Percentiles rank a stretch among this genome's conserved stretches.
phyloP scores from a whole-genome alignment of 2,329 filamentous ascomycete genomes.

The Amesomyces nigricolor region DNA sequence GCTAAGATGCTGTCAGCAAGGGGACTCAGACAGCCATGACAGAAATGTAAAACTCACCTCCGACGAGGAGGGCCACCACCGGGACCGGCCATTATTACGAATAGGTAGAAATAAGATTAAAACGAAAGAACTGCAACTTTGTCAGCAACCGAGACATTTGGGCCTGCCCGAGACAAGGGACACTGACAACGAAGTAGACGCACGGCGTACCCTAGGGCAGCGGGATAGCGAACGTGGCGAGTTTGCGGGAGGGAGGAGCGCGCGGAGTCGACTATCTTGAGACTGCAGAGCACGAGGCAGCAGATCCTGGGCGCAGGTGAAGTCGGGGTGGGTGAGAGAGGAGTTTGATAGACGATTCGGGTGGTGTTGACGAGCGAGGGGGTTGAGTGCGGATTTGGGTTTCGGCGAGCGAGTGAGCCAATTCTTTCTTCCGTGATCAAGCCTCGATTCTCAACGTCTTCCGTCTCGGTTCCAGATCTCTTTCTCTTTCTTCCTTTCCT shows the following conservation, averaged over 20 bases:
- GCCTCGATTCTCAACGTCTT: not conserved
- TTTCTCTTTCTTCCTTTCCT: constrained; percentile 18
- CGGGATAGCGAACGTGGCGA: constrained; percentile 26
- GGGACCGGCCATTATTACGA: constrained; percentile 73
- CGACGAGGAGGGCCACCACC: constrained; percentile 85
- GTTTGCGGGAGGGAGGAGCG: constrained; percentile 19
- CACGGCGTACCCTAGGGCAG: constrained; percentile 20
- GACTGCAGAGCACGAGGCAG: not conserved
- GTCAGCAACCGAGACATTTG: not conserved
- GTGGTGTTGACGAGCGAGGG: not conserved
- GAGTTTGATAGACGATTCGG: not conserved
- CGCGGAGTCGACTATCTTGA: constrained; percentile 14
- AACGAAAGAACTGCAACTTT: constrained; percentile 32
- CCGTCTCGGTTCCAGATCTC: constrained; percentile 6
- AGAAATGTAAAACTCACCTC: constrained; percentile 41
- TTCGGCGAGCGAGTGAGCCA: constrained; percentile 2
- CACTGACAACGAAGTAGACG: constrained; percentile 25
- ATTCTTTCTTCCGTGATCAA: constrained; percentile 1
- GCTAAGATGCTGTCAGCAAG: constrained; percentile 42
- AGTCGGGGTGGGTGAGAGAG: not conserved
- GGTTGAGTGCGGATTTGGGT: not conserved
- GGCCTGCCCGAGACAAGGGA: not conserved
- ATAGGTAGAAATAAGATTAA: constrained; percentile 30
- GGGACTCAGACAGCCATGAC: not conserved
- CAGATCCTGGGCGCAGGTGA: not conserved